Evolutionary conservation across 345 rosid genomes (phyloP).

Genomic region (Luvunga scandens): DNA sequence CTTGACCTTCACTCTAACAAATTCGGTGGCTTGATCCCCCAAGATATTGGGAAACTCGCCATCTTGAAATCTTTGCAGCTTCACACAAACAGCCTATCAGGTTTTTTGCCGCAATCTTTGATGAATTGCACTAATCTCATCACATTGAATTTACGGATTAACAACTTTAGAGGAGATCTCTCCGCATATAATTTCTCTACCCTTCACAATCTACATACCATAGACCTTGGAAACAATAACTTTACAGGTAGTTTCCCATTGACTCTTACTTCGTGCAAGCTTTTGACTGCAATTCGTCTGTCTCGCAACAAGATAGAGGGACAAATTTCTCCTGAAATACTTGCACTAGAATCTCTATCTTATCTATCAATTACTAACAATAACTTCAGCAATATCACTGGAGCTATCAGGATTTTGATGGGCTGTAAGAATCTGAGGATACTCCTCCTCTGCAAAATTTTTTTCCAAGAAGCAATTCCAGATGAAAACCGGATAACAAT

Average conservation of each 20-base stretch:
- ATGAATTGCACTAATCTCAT: background rate
- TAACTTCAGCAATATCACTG: conserved; percentile 24
- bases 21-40: background rate
- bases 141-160: background rate
- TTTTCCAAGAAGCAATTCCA: background rate
- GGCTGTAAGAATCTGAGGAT: conserved; percentile 28
- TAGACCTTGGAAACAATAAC: background rate
- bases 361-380: conserved; percentile 20
- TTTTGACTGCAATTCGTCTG: conserved; percentile 5
- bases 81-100: background rate
- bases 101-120: background rate
- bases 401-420: conserved; percentile 26
- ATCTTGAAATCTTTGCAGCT: background rate
- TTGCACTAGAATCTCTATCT: background rate
- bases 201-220: background rate
- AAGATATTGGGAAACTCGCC: background rate
- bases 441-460: conserved; percentile 25
- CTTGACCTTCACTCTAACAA: background rate
- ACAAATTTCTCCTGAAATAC: conserved; percentile 2
- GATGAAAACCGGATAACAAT: background rate
- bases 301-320: conserved; percentile 10
- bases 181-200: background rate
- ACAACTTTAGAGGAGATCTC: background rate
- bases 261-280: background rate
- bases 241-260: background rate